A percentile compares a stretch with the other conserved stretches of the same genome.
These are phyloP conservation scores for Prototheca cutis DNA, from an alignment of 163 green algal species.

Conservation along the genomic window DNA sequence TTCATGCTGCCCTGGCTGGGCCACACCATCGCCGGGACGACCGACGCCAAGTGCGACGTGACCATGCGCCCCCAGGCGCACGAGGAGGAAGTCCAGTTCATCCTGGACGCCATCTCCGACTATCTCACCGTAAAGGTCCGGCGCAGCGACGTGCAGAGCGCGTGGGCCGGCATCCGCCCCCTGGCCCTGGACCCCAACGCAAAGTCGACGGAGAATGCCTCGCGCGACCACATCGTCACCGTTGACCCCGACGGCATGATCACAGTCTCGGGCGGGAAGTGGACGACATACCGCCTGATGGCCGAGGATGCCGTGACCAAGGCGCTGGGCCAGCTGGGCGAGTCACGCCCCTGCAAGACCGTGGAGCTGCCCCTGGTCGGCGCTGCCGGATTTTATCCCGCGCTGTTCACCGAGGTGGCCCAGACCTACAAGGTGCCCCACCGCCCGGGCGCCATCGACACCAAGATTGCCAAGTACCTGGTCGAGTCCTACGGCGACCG, in stretches of 20 bases:
- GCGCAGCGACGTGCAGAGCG: constrained; percentile 75
- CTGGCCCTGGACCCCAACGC: constrained; percentile 72
- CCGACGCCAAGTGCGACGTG: constrained; percentile 56
- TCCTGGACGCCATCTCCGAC: constrained; percentile 80
- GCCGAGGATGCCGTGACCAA: constrained; percentile 75
- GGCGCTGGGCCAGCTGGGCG: constrained; percentile 25
- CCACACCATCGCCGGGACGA: constrained; percentile 82
- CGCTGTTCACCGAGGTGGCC: constrained; percentile 61
- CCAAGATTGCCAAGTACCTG: constrained; percentile 57
- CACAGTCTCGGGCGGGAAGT: constrained; percentile 90
- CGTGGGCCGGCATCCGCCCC: constrained; percentile 88
- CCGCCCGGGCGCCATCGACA: constrained; percentile 55
- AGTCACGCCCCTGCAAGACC: constrained; percentile 39
- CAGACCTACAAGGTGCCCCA: constrained; percentile 66
- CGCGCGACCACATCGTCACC: constrained; percentile 77
- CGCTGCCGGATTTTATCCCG: constrained; percentile 42
- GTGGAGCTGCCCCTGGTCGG: constrained; percentile 49
- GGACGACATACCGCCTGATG: constrained; percentile 96
- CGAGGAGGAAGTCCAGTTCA: constrained; percentile 87
- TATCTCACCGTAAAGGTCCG: constrained; percentile 84
- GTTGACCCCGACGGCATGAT: constrained; percentile 73
- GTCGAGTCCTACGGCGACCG: constrained; percentile 77
- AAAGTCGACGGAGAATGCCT: constrained; percentile 37
- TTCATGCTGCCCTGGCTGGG: constrained; percentile 95
- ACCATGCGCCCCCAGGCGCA: constrained; percentile 58